Percentiles rank a stretch among this genome's conserved stretches.
Conservation (phyloP, 2,329 filamentous ascomycete species). For the Drechslerella coelobrocha region DNA sequence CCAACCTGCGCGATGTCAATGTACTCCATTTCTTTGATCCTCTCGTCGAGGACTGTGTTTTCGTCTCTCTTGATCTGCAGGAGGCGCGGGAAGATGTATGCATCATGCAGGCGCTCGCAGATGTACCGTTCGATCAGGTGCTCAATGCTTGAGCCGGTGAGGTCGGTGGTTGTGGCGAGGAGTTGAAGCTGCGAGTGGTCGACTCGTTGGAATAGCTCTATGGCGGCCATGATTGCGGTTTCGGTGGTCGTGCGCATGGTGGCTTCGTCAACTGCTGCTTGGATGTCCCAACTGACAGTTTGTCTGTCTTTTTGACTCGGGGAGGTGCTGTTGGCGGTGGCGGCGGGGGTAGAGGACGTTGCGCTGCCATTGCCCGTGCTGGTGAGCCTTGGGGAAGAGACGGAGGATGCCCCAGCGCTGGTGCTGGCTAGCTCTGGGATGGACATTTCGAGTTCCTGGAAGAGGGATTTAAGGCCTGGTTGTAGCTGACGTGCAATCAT, state of each 20-base stretch:
- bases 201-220: conserved; percentile 93
- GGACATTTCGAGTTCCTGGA: conserved; percentile 79
- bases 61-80: conserved; percentile 78
- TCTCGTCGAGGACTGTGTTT: conserved; percentile 84
- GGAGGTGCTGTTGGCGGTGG: conserved; percentile 64
- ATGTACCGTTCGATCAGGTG: conserved; percentile 94
- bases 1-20: conserved; percentile 95
- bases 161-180: conserved; percentile 87
- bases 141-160: conserved; percentile 91
- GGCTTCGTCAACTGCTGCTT: conserved; percentile 71
- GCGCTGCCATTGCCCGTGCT: conserved; percentile 61
- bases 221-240: conserved; percentile 88
- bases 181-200: conserved; percentile 94
- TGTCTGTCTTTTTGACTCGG: conserved; percentile 39
- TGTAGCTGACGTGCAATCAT: conserved; percentile 98
- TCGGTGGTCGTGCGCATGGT: conserved; percentile 87
- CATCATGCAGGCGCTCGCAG: conserved; percentile 86
- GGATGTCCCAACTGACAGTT: conserved; percentile 30
- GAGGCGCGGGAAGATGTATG: conserved; percentile 80
- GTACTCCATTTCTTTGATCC: conserved; percentile 89
- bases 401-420: conserved; percentile 67
- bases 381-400: conserved; percentile 56
- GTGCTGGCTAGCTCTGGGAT: conserved; percentile 33
- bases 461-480: conserved; percentile 83
- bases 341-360: conserved; percentile 66